Evolutionary conservation across 768 basidiomycete species (phyloP).

Genomic region (Naganishia randhawae): DNA sequence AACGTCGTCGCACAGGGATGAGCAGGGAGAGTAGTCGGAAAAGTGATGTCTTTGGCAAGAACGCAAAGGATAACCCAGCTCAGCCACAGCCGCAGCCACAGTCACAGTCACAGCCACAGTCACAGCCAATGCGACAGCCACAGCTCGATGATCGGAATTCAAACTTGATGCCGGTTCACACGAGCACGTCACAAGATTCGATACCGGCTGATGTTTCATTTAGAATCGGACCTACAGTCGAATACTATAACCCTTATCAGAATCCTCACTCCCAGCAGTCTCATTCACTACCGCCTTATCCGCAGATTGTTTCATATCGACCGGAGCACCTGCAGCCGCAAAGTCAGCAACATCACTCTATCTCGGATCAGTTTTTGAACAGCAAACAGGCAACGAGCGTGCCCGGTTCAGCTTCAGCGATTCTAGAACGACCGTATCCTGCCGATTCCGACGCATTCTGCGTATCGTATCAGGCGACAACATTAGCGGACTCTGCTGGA

Average conservation of each 20-base stretch:
- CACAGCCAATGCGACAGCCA: neutral
- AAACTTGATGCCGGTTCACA: too few relatives aligned
- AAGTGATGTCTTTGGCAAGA: constrained; percentile 15
- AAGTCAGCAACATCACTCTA: too few relatives aligned
- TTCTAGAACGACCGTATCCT: neutral
- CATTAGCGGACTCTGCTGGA: too few relatives aligned
- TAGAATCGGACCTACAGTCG: neutral
- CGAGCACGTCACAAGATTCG: too few relatives aligned
- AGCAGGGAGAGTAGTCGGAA: constrained; percentile 42
- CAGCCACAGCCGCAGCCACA: neutral
- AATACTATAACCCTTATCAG: neutral
- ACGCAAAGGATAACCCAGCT: neutral
- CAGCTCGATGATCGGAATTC: neutral
- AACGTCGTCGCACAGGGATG: constrained; percentile 53
- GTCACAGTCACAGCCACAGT: neutral
- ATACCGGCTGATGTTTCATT: too few relatives aligned
- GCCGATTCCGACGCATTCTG: constrained; percentile 1
- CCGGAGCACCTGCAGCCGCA: neutral
- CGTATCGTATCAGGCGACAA: neutral
- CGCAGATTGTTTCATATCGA: neutral
- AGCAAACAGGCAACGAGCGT: neutral
- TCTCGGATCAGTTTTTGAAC: neutral
- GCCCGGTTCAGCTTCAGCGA: neutral
- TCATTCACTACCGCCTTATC: neutral
- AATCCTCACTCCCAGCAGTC: neutral